Evolutionary conservation across 371 early-diverging fungal genomes (phyloP), one percentile per base, ranked within the genome.

Genomic region (Syncephalis fuscata): DNA sequence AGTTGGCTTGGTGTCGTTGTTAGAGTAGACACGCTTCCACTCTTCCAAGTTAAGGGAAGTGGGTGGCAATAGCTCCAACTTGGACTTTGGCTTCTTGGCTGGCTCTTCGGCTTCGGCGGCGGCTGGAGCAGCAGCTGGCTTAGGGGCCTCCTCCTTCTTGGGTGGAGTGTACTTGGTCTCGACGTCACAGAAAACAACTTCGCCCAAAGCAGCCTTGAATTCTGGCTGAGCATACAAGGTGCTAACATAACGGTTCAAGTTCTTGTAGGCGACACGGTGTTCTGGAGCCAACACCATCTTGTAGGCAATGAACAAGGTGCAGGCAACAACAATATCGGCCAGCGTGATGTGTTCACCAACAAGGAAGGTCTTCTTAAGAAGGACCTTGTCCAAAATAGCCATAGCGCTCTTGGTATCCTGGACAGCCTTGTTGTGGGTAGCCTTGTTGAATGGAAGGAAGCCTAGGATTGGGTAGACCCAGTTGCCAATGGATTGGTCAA

Each of bases 1-100:
- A 47, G 68, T 75, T 52, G 88, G 86, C 51, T 68, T 64, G 54
- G 81, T 79, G 51, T 90, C 85, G 67, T 90, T 89, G 85, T 93
- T 93, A 48, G 88, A 88, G 82, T 93, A 93, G 68, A 82, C 76
- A 52, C 92, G 82, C 80, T 93, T 92, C 94, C 92, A 93, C 57
- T 80, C 82, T 52, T 93, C 92, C 50, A 92, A 57, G 59, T 68
- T 61, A 67, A 92, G 79, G 56, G 66, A 57, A 61, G 88, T 80
- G 48, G 80, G 75, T 53, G 92, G 91, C 62, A 92, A 73, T 54
- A 78, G 66, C 59, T 93, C 92, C 57, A 91, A 68, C 64, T 79
- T 77, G 75, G 81, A 85, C 87, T 90, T 90, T 60, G 76, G 80
- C 78, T 89, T 88, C 61, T 88, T 85, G 56, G 73, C 77, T 51